phyloP scores from a whole-genome alignment of 208 protist genomes.

The Leptomonas pyrrhocoris region DNA sequence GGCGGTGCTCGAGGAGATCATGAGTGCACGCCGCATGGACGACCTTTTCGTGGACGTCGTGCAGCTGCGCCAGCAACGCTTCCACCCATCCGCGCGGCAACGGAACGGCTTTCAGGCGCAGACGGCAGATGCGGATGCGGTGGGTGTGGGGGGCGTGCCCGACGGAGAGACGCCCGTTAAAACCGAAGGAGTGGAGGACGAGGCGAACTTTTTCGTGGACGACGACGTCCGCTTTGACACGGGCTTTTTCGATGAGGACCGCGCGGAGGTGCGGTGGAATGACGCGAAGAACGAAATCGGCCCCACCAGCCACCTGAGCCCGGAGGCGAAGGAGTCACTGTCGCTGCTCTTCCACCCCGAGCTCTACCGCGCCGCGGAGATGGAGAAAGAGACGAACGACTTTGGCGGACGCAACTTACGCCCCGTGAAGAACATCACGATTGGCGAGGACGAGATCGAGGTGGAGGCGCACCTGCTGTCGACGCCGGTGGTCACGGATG shows the following conservation, averaged over 20 bases:
- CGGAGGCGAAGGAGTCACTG: conserved; percentile 73
- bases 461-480: conserved; percentile 90
- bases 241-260: background rate
- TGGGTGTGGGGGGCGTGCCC: background rate
- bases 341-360: conserved; percentile 80
- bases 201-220: conserved; percentile 22
- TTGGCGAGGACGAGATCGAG: conserved; percentile 67
- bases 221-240: conserved; percentile 23
- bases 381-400: conserved; percentile 29
- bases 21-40: conserved; percentile 32
- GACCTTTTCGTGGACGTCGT: conserved; percentile 26
- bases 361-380: conserved; percentile 44
- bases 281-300: conserved; percentile 30
- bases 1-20: conserved; percentile 33
- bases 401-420: conserved; percentile 50
- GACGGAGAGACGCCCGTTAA: background rate
- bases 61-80: conserved; percentile 7
- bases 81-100: background rate
- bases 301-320: conserved; percentile 57
- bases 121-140: background rate
- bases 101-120: background rate
- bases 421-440: conserved; percentile 14
- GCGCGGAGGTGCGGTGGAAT: background rate
- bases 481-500: conserved; percentile 84
- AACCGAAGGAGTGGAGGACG: conserved; percentile 18